Percentiles rank a stretch among this genome's conserved stretches.
These are phyloP conservation scores for Macrophomina phaseolina DNA, from an alignment of 2,329 filamentous ascomycete genomes.

Conservation along the genomic window DNA sequence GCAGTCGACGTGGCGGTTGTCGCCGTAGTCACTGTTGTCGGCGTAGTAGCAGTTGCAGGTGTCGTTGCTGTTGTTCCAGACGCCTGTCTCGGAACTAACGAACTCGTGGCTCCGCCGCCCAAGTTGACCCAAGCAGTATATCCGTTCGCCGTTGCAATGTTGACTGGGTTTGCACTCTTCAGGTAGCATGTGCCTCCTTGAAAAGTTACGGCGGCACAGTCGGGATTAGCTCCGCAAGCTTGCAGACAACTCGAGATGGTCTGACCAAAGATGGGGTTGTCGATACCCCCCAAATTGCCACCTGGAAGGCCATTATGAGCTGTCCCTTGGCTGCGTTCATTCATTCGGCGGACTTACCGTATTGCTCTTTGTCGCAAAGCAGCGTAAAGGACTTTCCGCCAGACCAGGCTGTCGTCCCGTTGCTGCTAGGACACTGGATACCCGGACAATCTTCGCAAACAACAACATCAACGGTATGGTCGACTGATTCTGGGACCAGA, in stretches of 20 bases:
- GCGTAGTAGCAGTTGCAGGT: background rate
- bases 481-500: background rate
- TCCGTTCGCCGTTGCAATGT: background rate
- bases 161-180: background rate
- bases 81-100: background rate
- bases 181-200: background rate
- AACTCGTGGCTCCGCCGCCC: background rate
- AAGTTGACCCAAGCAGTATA: background rate
- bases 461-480: background rate
- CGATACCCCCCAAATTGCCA: background rate
- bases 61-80: background rate
- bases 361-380: background rate
- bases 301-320: background rate
- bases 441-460: background rate
- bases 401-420: background rate
- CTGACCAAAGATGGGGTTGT: too few relatives aligned
- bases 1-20: background rate
- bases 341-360: background rate
- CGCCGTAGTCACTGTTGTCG: background rate
- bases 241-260: background rate
- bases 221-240: background rate
- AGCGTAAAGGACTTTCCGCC: background rate
- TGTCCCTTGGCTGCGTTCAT: background rate
- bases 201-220: background rate
- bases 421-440: background rate